phyloP scores from a whole-genome alignment of 2,329 filamentous ascomycete genomes.

The Ophiocordyceps unilateralis region DNA sequence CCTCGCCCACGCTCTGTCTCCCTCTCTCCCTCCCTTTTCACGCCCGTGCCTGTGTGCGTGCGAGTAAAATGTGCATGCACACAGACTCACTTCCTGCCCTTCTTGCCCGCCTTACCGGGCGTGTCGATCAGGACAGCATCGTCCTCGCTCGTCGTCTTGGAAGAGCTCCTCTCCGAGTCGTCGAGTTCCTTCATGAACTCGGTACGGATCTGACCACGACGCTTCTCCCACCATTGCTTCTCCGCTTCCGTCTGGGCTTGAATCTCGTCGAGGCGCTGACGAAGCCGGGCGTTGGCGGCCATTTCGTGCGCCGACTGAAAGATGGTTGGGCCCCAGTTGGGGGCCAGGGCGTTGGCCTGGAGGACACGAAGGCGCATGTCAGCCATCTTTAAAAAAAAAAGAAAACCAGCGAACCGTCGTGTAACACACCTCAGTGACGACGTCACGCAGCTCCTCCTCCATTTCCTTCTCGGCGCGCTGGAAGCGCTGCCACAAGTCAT shows the following conservation, averaged over 20 bases:
- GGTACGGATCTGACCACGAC: conserved; percentile 51
- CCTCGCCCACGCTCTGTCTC: too few species aligned
- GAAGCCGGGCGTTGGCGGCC: conserved; percentile 63
- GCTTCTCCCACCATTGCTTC: conserved; percentile 86
- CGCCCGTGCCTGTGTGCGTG: too few species aligned
- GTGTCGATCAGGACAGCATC: conserved; percentile 57
- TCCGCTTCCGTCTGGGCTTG: conserved; percentile 55
- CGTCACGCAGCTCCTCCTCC: conserved; percentile 87
- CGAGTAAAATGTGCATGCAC: too few species aligned
- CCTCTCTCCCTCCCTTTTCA: too few species aligned
- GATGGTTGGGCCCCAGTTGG: conserved; percentile 84
- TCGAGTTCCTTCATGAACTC: conserved; percentile 79
- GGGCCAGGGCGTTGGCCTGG: conserved; percentile 77
- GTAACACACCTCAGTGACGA: conserved; percentile 71
- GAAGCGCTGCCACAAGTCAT: conserved; percentile 91
- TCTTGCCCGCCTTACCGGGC: conserved; percentile 41
- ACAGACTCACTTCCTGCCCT: conserved; percentile 27
- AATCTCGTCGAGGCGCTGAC: conserved; percentile 58
- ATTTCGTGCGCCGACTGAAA: conserved; percentile 98
- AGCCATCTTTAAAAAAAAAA: too few species aligned
- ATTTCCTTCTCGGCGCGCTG: conserved; percentile 89
- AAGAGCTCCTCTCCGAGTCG: conserved; percentile 32
- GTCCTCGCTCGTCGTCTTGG: conserved; percentile 18
- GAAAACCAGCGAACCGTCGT: too few species aligned
- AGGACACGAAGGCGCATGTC: too few species aligned